Evolutionary conservation across 2,329 filamentous ascomycete species (phyloP).

Genomic region (Aspergillus vadensis): DNA sequence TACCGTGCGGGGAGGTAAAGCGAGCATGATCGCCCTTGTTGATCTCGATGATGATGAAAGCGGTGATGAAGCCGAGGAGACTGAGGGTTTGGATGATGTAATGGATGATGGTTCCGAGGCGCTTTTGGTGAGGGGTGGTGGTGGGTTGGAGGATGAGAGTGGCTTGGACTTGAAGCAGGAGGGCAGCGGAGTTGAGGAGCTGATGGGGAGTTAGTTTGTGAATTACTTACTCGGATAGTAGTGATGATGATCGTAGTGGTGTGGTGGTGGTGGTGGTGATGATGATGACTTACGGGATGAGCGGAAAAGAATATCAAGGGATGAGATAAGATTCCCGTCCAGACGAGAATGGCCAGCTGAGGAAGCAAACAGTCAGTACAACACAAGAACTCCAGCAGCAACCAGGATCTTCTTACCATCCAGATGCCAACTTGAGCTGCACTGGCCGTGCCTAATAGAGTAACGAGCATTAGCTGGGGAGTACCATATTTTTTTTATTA

Average conservation of each 20-base stretch:
- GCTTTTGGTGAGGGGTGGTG: conserved; percentile 73
- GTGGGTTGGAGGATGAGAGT: conserved; percentile 88
- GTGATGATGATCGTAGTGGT: conserved; percentile 27
- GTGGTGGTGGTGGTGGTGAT: no score
- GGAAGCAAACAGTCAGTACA: neutral
- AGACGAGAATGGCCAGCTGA: conserved; percentile 71
- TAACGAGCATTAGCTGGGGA: neutral
- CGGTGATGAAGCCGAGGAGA: conserved; percentile 41
- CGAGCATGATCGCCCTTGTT: conserved; percentile 74
- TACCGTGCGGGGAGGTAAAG: conserved; percentile 78
- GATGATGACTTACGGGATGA: conserved; percentile 69
- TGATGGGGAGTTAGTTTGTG: conserved; percentile 21
- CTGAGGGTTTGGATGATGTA: conserved; percentile 66
- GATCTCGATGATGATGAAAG: conserved; percentile 55
- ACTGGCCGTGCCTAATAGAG: conserved; percentile 69
- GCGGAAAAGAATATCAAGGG: conserved; percentile 80
- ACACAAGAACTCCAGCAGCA: no score
- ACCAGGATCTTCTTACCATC: conserved; percentile 53
- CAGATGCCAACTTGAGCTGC: conserved; percentile 77
- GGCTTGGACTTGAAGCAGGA: conserved; percentile 76
- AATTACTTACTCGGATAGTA: neutral
- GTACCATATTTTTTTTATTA: no score
- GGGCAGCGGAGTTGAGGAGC: conserved; percentile 62
- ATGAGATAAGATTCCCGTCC: conserved; percentile 72
- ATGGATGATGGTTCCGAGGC: conserved; percentile 64